Conservation (phyloP, 306 rosid genomes). For the Carpinus fangiana region DNA sequence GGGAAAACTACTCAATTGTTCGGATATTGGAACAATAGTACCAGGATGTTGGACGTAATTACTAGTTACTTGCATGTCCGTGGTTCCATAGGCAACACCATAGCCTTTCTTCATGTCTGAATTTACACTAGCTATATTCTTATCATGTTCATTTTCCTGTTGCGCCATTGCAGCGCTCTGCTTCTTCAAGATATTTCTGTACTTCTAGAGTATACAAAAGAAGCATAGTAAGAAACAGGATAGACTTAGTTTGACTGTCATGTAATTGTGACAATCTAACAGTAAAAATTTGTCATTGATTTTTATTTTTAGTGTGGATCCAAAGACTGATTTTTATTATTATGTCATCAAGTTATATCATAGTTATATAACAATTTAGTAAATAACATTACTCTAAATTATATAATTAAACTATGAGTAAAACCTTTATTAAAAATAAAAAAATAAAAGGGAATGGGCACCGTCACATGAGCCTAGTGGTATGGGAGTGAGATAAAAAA, state of each 20-base stretch:
- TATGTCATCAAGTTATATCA: too few relatives aligned
- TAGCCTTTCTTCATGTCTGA: not conserved
- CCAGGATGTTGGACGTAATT: not conserved
- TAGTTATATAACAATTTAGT: too few relatives aligned
- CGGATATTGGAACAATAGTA: not conserved
- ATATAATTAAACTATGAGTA: too few relatives aligned
- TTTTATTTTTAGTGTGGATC: too few relatives aligned
- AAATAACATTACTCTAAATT: too few relatives aligned
- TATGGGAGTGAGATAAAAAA: too few relatives aligned
- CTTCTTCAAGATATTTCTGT: conserved; percentile 12
- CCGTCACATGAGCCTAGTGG: too few relatives aligned
- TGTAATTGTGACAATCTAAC: too few relatives aligned
- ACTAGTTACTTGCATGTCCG: not conserved
- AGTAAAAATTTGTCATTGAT: too few relatives aligned
- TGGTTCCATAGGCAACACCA: not conserved
- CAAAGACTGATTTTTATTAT: too few relatives aligned
- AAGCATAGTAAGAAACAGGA: not conserved
- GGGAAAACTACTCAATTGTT: not conserved
- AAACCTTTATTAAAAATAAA: too few relatives aligned
- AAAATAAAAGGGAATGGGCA: too few relatives aligned
- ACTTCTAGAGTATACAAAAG: conserved; percentile 19
- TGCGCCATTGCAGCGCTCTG: not conserved
- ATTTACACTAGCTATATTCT: not conserved
- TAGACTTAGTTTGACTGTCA: not conserved
- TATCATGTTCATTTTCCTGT: not conserved